A percentile compares a stretch with the other conserved stretches of the same genome.
Conservation (phyloP, 208 protist genomes). For the Acanthamoeba castellanii region DNA sequence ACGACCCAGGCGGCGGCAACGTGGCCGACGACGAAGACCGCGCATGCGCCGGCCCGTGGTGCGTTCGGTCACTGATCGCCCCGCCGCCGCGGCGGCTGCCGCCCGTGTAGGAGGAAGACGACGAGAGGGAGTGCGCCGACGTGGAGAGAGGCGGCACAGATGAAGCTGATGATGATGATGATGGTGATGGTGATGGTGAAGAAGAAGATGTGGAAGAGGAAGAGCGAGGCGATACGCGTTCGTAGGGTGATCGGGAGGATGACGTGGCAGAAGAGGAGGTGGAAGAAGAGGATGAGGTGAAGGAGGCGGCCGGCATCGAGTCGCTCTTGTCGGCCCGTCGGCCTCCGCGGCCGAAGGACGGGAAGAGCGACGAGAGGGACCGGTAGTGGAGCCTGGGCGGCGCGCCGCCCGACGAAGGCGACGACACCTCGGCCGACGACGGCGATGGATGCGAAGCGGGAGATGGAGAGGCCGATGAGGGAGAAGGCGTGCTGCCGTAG, state of each 20-base stretch:
- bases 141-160: too few species aligned
- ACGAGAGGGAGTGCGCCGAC: too few species aligned
- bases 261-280: too few species aligned
- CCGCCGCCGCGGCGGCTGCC: neutral
- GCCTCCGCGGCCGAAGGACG: neutral
- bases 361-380: constrained; percentile 16
- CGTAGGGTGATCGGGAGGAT: too few species aligned
- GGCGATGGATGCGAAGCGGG: neutral
- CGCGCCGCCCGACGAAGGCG: neutral
- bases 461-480: neutral
- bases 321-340: constrained; percentile 44
- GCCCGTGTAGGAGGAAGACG: neutral
- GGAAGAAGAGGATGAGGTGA: neutral
- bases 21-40: neutral
- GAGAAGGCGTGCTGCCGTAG: neutral
- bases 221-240: too few species aligned
- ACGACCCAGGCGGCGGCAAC: neutral
- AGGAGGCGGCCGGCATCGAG: neutral
- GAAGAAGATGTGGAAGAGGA: too few species aligned
- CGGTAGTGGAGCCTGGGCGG: neutral
- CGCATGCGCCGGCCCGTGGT: neutral
- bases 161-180: too few species aligned
- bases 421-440: too few species aligned
- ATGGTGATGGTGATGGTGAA: too few species aligned
- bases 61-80: neutral